Evolutionary conservation across 108 stramenopile species (phyloP).

Genomic region (Stephanodiscus triporus): DNA sequence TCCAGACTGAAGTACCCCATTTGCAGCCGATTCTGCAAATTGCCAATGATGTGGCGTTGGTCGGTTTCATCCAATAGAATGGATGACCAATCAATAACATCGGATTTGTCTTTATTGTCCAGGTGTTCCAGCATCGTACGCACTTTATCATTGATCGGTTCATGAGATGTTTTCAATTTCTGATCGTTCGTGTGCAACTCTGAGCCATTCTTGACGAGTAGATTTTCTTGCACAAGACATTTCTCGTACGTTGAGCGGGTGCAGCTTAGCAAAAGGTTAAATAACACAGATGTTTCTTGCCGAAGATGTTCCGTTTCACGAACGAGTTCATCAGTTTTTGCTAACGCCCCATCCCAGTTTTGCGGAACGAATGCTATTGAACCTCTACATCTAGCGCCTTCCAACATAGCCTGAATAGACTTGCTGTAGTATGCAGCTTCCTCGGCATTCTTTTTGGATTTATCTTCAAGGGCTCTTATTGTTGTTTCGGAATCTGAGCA

Average conservation of each 20-base stretch:
- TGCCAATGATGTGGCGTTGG: conserved; percentile 39
- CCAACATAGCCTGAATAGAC: conserved; percentile 26
- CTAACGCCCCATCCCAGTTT: conserved; percentile 23
- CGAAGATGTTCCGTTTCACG: conserved; percentile 23
- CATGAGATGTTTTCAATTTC: conserved; percentile 7
- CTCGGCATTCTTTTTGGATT: conserved; percentile 10
- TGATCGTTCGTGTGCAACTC: conserved; percentile 27
- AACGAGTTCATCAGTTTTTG: conserved; percentile 37
- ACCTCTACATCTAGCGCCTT: conserved; percentile 33
- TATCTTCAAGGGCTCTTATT: conserved; percentile 17
- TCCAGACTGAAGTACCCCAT: conserved; percentile 48
- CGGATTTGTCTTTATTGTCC: conserved; percentile 28
- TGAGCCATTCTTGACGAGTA: conserved; percentile 31
- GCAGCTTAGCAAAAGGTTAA: conserved; percentile 33
- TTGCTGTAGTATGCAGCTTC: conserved; percentile 19
- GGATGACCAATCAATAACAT: conserved; percentile 44
- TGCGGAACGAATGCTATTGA: conserved; percentile 32
- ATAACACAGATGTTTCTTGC: conserved; percentile 15
- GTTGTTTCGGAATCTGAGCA: conserved; percentile 10
- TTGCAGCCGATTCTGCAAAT: conserved; percentile 46
- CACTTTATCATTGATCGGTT: conserved; percentile 33
- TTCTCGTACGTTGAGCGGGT: conserved; percentile 43
- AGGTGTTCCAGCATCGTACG: conserved; percentile 29
- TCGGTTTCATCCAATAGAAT: conserved; percentile 28
- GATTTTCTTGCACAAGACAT: conserved; percentile 42